Base-by-base conservation (phyloP, 495 filamentous ascomycete genomes). In the Xylaria intraflava region DNA sequence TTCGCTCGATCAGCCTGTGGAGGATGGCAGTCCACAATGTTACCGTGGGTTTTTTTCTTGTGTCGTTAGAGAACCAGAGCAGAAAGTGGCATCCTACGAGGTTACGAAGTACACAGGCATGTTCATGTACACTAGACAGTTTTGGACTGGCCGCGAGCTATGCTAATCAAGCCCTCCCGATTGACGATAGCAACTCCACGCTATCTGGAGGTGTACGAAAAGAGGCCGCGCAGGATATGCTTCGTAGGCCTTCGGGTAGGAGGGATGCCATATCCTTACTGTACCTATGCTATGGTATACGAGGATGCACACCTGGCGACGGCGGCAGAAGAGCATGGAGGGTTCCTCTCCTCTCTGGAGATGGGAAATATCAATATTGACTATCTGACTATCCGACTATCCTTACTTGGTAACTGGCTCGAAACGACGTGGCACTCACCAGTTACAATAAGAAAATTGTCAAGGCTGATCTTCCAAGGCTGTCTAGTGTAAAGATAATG, bases 21-120 rank as follows among this genome's bases (percentile, higher is more conserved):
- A 55, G 52, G 52, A 55, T 35, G 45, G 24, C 52, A 55, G 38
- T 55, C 52, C 52, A 55, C 52, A 55, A 55, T 55, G 52, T 43
- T 49, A 55, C 52, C 44, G 35, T 54, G 36, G 43, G 22, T 47
- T 54, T 54, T 42, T 12, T 14, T 35, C 22, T 42, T 19, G 17
- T 42, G 23, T 47, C 16, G 45, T 49, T 26, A 48, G 44, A 55
- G 20, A 49, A 22, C 22, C 44, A 22, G 45, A 40, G 44, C 30
- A 44, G 52, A 45, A 38, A 48, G 44, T 16, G 26, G n/a, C 31
- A 35, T 45, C 19, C 49, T 31, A 11, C 17, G 43, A 51, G 38
- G 41, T 42, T 27, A 40, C 3, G 27, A 46, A 29, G 1, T 38
- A 43, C 38, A 43, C 24, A 38, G 2, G 41, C 19, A 27, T 43